Evolutionary conservation across 495 filamentous ascomycete species (phyloP), one percentile per base, ranked within the genome.

Genomic region (Hypoxylon perforatum): DNA sequence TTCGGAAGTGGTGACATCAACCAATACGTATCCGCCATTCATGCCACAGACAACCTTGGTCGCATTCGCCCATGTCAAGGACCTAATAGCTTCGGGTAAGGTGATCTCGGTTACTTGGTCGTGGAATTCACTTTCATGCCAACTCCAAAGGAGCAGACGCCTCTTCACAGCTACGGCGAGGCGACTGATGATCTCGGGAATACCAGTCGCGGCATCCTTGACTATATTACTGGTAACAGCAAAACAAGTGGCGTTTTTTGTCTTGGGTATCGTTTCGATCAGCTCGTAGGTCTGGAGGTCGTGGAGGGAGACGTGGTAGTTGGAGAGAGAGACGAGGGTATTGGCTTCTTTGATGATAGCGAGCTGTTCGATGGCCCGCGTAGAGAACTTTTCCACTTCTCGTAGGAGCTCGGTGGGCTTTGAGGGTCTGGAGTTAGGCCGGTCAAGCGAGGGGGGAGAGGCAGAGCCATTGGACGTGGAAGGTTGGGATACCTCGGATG

Each of bases 291-390:
- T 90, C 67, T 95, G 87, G 15, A 96, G 84, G 75, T 98, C 94
- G 76, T 98, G 91, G 30, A 97, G 87, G 39, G 89, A 90, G 65
- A 99, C 88, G 74, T 92, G 87, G 41, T 87, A 90, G 76, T 97
- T 96, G 53, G 92, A 92, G 48, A 99, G 82, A 3, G 93, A 96
- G 44, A 99, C 87, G 46, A 99, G 85, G 10, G 92, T 87, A 73
- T 91, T 93, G 35, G 92, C 92, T 77, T 97, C 96, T 67, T 98
- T 98, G 63, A 99, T 92, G 59, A 94, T 86, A 25, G 94, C 94
- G 4, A 99, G 87, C 80, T 97, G 93, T 69, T 97, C 93, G 48
- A 97, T 88, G 47, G 92, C 88, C 61, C 90, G 86, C 35, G 90
- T 86, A 23, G 93, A 94, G 82, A 99, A 99, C 78, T 91, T 96